These are phyloP conservation scores for Calonectria montana DNA, from an alignment of 2,329 filamentous ascomycete species.

Conservation along the genomic window DNA sequence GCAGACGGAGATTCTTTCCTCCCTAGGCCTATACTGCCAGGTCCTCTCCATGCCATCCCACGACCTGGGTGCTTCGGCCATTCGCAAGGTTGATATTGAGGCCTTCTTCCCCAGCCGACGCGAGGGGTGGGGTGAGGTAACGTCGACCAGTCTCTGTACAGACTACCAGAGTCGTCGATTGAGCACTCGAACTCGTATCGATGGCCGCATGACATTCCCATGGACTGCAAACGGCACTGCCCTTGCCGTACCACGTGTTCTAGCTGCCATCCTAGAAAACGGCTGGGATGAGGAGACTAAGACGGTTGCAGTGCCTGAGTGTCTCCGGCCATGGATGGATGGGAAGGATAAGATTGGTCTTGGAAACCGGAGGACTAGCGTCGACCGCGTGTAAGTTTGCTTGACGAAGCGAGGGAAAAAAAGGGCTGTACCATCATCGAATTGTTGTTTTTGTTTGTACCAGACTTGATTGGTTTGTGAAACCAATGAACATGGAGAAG, in stretches of 20 bases:
- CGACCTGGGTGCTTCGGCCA: constrained; percentile 90
- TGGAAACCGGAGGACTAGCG: constrained; percentile 42
- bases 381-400: constrained; percentile 41
- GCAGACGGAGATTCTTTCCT: constrained; percentile 83
- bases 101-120: constrained; percentile 88
- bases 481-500: background rate
- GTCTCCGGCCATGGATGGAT: constrained; percentile 86
- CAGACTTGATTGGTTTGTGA: background rate
- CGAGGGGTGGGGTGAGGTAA: constrained; percentile 88
- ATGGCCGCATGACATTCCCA: constrained; percentile 75
- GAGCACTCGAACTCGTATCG: constrained; percentile 75
- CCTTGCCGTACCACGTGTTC: constrained; percentile 86
- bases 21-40: constrained; percentile 84
- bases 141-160: constrained; percentile 89
- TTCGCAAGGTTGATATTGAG: constrained; percentile 92
- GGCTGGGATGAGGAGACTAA: constrained; percentile 81
- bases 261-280: constrained; percentile 91
- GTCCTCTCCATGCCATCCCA: constrained; percentile 91
- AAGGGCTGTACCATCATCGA: constrained; percentile 7
- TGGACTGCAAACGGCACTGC: constrained; percentile 96
- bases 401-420: background rate
- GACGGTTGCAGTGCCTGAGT: constrained; percentile 81
- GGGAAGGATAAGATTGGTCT: constrained; percentile 73
- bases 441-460: constrained; percentile 23
- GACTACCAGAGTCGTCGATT: constrained; percentile 93